These are phyloP conservation scores for Sugiyamaella sp. DNA, from an alignment of 1,139 yeast genomes.

Conservation along the genomic window DNA sequence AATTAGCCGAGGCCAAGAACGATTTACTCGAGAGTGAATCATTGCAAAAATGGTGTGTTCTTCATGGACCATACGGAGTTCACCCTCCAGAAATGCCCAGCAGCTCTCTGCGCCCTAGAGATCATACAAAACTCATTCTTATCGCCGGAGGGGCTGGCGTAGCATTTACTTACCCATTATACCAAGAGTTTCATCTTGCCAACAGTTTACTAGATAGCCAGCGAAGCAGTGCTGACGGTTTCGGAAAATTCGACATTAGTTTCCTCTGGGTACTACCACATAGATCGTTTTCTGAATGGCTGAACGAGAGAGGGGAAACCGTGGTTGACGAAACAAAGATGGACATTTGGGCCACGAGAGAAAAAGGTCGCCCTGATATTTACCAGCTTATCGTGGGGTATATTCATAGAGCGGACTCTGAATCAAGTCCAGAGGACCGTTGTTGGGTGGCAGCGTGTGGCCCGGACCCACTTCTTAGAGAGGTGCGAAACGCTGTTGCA, in stretches of 20 bases:
- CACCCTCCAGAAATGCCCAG: conserved; percentile 25
- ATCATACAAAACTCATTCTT: conserved; percentile 29
- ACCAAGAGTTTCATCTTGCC: conserved; percentile 28
- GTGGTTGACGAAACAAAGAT: conserved; percentile 7
- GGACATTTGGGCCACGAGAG: conserved; percentile 32
- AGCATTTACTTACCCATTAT: conserved; percentile 38
- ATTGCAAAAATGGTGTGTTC: conserved; percentile 29
- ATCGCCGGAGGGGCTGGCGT: conserved; percentile 40
- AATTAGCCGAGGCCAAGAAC: conserved; percentile 3
- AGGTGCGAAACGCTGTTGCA: conserved; percentile 34
- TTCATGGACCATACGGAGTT: conserved; percentile 39
- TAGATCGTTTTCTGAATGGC: conserved; percentile 30
- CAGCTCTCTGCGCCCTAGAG: background rate
- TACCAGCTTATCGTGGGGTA: conserved; percentile 23
- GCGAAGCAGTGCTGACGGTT: too few species aligned
- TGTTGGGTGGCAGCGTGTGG: conserved; percentile 38
- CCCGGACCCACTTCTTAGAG: conserved; percentile 33
- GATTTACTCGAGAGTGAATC: background rate
- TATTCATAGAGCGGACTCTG: conserved; percentile 18
- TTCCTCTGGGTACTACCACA: conserved; percentile 38
- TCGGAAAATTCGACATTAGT: conserved; percentile 23
- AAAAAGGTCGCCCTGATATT: conserved; percentile 33
- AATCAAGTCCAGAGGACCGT: background rate
- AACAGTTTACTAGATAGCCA: conserved; percentile 14
- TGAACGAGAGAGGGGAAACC: conserved; percentile 20